phyloP scores from a whole-genome alignment of 441 rosid genomes.

The Euphorbia schlechtendalii region DNA sequence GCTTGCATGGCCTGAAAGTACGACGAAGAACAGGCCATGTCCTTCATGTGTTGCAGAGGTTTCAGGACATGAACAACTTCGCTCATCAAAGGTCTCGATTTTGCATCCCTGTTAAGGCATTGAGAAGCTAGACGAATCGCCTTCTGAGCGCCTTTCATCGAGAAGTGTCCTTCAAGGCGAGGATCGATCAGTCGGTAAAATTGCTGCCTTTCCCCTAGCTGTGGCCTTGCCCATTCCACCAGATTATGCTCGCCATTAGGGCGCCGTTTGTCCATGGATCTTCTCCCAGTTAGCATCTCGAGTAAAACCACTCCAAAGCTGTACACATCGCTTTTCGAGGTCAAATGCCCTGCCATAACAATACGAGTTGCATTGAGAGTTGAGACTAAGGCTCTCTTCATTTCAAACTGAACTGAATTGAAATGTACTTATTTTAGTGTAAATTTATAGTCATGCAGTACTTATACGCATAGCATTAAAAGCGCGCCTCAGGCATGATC shows the following conservation, averaged over 20 bases:
- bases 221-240: slow-evolving; percentile 38
- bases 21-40: slow-evolving; percentile 73
- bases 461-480: too few species aligned
- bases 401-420: too few species aligned
- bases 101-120: slow-evolving; percentile 34
- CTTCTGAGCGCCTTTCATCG: slow-evolving; percentile 33
- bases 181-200: slow-evolving; percentile 33
- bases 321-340: slow-evolving; percentile 41
- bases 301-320: slow-evolving; percentile 52
- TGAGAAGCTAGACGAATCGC: slow-evolving; percentile 34
- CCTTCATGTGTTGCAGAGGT: slow-evolving; percentile 65
- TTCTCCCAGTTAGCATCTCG: slow-evolving; percentile 44
- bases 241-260: slow-evolving; percentile 35
- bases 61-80: slow-evolving; percentile 50
- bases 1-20: slow-evolving; percentile 43
- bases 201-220: slow-evolving; percentile 23
- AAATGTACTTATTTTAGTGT: too few species aligned
- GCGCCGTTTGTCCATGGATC: slow-evolving; percentile 44
- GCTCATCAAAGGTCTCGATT: slow-evolving; percentile 42
- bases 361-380: too few species aligned
- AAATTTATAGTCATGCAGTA: too few species aligned
- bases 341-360: slow-evolving; percentile 42
- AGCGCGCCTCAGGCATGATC: too few species aligned
- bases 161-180: slow-evolving; percentile 31
- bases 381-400: too few species aligned